phyloP scores from a whole-genome alignment of 208 protist genomes.

The Novymonas esmeraldas region DNA sequence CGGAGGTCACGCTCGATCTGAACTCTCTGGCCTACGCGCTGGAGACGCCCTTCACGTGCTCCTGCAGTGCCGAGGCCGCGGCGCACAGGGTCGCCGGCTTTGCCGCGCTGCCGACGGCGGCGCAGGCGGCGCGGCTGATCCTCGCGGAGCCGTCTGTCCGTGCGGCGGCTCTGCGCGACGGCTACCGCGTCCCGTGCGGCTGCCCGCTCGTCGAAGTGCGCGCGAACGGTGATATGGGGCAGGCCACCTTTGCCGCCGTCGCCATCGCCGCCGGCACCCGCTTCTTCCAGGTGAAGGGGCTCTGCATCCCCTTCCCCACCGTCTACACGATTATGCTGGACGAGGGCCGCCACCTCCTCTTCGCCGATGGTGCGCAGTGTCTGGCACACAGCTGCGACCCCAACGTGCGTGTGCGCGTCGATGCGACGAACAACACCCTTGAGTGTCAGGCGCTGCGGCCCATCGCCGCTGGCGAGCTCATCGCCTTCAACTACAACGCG shows the following conservation, averaged over 20 bases:
- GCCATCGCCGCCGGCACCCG: constrained; percentile 54
- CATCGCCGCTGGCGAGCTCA: constrained; percentile 62
- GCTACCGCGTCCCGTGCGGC: constrained; percentile 45
- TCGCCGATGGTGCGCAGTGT: constrained; percentile 73
- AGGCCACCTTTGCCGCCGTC: constrained; percentile 56
- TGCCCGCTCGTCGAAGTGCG: constrained; percentile 56
- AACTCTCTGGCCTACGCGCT: constrained; percentile 67
- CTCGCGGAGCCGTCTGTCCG: constrained; percentile 51
- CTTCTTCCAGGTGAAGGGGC: constrained; percentile 65
- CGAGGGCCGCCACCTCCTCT: constrained; percentile 69
- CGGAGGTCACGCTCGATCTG: constrained; percentile 78
- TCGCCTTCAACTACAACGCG: constrained; percentile 84
- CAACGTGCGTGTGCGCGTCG: constrained; percentile 70
- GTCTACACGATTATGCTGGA: constrained; percentile 72
- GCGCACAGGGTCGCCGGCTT: constrained; percentile 68
- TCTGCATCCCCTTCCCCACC: constrained; percentile 71
- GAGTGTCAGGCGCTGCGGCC: constrained; percentile 77
- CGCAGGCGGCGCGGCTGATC: constrained; percentile 48
- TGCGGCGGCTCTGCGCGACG: constrained; percentile 48
- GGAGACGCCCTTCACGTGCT: constrained; percentile 53
- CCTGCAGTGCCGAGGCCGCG: constrained; percentile 24
- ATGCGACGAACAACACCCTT: constrained; percentile 64
- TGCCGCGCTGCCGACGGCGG: constrained; percentile 27
- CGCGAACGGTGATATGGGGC: constrained; percentile 58
- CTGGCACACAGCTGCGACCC: constrained; percentile 86